These are phyloP conservation scores for Penicillium sp. DNA, from an alignment of 2,329 filamentous ascomycete genomes.

Conservation along the genomic window DNA sequence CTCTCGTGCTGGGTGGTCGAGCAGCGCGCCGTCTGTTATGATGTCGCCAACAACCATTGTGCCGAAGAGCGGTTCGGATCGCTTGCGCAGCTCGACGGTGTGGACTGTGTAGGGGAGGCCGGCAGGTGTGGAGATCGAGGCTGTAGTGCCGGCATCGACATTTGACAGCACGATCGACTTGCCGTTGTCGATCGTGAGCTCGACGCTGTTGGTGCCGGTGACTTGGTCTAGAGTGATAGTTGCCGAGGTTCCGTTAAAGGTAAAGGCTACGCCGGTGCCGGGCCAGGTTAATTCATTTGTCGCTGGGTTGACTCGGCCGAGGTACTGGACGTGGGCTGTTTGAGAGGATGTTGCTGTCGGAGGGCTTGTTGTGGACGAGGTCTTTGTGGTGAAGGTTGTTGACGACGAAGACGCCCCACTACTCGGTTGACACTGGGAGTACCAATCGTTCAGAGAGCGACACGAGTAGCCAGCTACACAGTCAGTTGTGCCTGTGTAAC, in stretches of 20 bases:
- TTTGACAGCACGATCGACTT: not conserved
- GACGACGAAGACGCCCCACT: not conserved
- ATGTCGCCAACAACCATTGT: not conserved
- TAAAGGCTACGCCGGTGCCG: constrained; percentile 8
- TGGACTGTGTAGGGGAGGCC: not conserved
- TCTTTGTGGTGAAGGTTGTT: not conserved
- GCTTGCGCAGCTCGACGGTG: not conserved
- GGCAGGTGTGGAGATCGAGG: not conserved
- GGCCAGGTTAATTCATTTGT: constrained; percentile 9
- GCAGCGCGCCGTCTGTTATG: not conserved
- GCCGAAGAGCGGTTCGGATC: not conserved
- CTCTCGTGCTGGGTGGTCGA: not conserved
- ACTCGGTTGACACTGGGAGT: not conserved
- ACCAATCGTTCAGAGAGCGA: not conserved
- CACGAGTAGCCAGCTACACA: constrained; percentile 5
- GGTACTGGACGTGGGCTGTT: not conserved
- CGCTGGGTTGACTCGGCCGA: constrained; percentile 7
- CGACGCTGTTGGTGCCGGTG: not conserved
- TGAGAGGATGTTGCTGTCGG: not conserved
- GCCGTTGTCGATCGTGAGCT: not conserved
- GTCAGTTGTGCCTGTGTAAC: constrained; percentile 4
- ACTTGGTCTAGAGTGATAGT: not conserved
- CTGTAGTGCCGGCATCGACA: not conserved
- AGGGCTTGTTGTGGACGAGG: not conserved
- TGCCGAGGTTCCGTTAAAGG: constrained; percentile 7